Conservation (phyloP, 345 rosid genomes). For the Punica granatum region DNA sequence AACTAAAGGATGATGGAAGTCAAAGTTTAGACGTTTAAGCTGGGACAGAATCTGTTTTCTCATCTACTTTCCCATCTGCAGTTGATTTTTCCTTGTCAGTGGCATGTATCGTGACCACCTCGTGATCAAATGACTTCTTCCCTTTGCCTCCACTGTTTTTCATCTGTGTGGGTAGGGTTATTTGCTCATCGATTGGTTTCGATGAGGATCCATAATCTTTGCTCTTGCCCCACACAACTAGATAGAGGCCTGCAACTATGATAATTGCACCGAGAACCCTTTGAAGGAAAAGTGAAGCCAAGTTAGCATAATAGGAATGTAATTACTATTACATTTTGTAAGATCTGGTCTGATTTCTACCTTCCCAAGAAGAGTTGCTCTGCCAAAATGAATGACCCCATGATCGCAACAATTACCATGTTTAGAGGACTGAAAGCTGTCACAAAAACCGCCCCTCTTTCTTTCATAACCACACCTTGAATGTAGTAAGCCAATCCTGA, state of each 20-base stretch:
- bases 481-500: constrained; percentile 73
- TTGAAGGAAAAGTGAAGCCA: constrained; percentile 7
- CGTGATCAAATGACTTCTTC: constrained; percentile 19
- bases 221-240: constrained; percentile 82
- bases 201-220: constrained; percentile 42
- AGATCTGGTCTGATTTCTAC: constrained; percentile 19
- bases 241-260: constrained; percentile 69
- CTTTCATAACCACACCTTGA: constrained; percentile 70
- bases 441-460: constrained; percentile 86
- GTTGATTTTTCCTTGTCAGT: constrained; percentile 1
- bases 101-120: constrained; percentile 21
- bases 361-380: constrained; percentile 87
- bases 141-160: constrained; percentile 9
- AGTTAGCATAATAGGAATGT: background rate
- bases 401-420: constrained; percentile 74
- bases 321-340: background rate
- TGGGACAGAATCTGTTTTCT: background rate
- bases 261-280: constrained; percentile 76
- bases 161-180: constrained; percentile 19
- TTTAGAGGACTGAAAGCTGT: constrained; percentile 72
- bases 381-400: constrained; percentile 63
- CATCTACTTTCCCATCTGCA: background rate
- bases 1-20: background rate
- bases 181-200: constrained; percentile 3
- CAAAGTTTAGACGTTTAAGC: background rate